phyloP scores from a whole-genome alignment of 2,329 filamentous ascomycete species.

The Xylaria sp. region DNA sequence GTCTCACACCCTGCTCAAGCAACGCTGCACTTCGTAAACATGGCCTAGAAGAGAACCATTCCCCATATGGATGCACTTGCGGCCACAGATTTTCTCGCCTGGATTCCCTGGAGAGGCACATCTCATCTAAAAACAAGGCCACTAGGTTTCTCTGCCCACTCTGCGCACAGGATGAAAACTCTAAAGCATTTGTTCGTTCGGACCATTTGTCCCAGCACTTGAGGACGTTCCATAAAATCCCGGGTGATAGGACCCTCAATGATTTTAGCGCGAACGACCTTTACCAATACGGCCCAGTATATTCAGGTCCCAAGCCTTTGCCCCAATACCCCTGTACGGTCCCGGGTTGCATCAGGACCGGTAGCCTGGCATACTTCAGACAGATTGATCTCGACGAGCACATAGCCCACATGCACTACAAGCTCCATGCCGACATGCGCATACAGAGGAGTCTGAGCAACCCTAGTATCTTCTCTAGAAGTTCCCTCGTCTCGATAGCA shows the following conservation, averaged over 20 bases:
- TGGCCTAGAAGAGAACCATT: conserved; percentile 5
- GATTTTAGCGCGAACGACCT: neutral
- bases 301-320: neutral
- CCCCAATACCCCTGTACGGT: conserved; percentile 6
- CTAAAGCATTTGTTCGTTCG: conserved; percentile 24
- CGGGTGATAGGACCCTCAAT: conserved; percentile 7
- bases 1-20: conserved; percentile 2
- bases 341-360: conserved; percentile 5
- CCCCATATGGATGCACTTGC: conserved; percentile 25
- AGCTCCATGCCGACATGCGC: neutral
- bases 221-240: conserved; percentile 22
- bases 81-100: conserved; percentile 17
- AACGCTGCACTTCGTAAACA: conserved; percentile 10
- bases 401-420: too few relatives aligned
- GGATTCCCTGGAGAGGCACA: conserved; percentile 26
- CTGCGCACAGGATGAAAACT: conserved; percentile 21
- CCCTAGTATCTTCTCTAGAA: too few relatives aligned
- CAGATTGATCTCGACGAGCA: conserved; percentile 21
- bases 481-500: too few relatives aligned
- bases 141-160: conserved; percentile 18
- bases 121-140: conserved; percentile 14
- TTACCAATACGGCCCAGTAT: neutral
- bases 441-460: neutral
- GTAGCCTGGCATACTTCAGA: conserved; percentile 2
- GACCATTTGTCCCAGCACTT: conserved; percentile 30